Conservation (phyloP, 2,329 filamentous ascomycete species). For the Clonostachys sp. region DNA sequence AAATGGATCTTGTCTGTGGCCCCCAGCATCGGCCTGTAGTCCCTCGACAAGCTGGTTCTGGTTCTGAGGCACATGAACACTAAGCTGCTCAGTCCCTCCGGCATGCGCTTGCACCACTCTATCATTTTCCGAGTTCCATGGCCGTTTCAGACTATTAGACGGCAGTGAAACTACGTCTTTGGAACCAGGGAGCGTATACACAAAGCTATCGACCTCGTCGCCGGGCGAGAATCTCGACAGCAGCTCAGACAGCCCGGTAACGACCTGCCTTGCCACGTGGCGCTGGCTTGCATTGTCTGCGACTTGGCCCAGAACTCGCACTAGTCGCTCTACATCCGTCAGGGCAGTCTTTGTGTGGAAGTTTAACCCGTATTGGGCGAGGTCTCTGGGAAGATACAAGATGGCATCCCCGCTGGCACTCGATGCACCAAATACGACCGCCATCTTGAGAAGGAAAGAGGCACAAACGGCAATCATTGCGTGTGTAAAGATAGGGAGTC, state of each 20-base stretch:
- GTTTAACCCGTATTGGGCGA: constrained; percentile 7
- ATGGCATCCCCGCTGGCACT: background rate
- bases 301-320: constrained; percentile 4
- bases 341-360: constrained; percentile 9
- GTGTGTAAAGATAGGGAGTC: constrained; percentile 8
- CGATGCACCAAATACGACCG: constrained; percentile 6
- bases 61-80: background rate
- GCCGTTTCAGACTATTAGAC: no score
- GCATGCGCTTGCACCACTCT: background rate
- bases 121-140: no score
- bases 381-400: constrained; percentile 6
- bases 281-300: constrained; percentile 8
- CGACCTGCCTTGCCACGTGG: constrained; percentile 8
- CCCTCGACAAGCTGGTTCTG: background rate
- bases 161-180: no score
- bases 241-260: constrained; percentile 8
- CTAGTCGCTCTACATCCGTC: constrained; percentile 3
- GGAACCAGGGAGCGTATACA: constrained; percentile 1
- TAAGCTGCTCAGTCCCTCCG: background rate
- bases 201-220: background rate
- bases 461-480: constrained; percentile 10
- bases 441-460: constrained; percentile 8
- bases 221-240: constrained; percentile 7
- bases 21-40: background rate
- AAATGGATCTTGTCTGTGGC: constrained; percentile 6